Percentiles rank a stretch among this genome's conserved stretches.
Evolutionary conservation across 805 yeast genomes (phyloP).

Genomic region (Kluyveromyces wickerhamii): DNA sequence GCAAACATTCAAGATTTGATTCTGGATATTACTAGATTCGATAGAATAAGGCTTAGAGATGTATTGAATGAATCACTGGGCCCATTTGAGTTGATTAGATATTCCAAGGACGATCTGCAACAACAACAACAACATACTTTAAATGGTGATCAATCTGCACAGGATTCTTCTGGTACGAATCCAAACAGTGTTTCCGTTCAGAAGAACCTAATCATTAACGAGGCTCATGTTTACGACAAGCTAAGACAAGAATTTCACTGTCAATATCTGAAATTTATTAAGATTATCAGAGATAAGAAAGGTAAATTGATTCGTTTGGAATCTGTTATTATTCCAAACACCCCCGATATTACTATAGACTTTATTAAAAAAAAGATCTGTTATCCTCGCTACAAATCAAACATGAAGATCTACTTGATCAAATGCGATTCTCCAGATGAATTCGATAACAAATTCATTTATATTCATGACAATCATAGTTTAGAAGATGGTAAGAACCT

Average conservation of each 20-base stretch:
- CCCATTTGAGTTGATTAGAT: constrained; percentile 4
- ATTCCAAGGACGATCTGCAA: constrained; percentile 4
- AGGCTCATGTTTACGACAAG: constrained; percentile 4
- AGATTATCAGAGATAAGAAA: constrained; percentile 4
- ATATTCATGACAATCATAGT: constrained; percentile 1
- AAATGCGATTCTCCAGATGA: constrained; percentile 6
- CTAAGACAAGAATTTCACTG: constrained; percentile 4
- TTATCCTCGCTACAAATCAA: constrained; percentile 7
- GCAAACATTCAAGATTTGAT: constrained; percentile 4
- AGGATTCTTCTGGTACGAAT: background rate
- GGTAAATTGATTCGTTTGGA: constrained; percentile 4
- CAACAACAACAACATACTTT: background rate
- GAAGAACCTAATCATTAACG: constrained; percentile 4
- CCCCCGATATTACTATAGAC: constrained; percentile 4
- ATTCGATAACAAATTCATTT: constrained; percentile 5
- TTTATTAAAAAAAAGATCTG: constrained; percentile 7
- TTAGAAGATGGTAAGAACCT: background rate
- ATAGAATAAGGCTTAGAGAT: constrained; percentile 5
- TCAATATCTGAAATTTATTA: constrained; percentile 3
- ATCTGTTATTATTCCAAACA: constrained; percentile 5
- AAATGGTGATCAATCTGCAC: background rate
- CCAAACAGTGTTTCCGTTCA: background rate
- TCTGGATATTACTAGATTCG: constrained; percentile 5
- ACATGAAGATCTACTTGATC: constrained; percentile 5
- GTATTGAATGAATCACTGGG: constrained; percentile 1